These are phyloP conservation scores for Bipolaris bicolor DNA, from an alignment of 2,329 filamentous ascomycete genomes.

Conservation along the genomic window DNA sequence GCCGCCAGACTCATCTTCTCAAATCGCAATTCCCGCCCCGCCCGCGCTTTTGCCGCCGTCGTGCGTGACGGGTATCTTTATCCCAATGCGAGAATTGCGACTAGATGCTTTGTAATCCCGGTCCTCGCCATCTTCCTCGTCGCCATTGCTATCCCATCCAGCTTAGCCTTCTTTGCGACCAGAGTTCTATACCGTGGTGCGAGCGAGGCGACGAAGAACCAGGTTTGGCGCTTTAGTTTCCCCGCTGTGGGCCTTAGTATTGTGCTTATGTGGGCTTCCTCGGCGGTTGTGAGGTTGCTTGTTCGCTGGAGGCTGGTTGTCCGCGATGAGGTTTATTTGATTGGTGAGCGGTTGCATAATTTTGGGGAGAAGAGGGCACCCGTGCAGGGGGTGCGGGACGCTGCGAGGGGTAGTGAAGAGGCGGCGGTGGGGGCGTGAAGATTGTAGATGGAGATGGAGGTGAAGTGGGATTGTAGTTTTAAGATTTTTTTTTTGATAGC, in stretches of 20 bases:
- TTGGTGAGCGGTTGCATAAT: constrained; percentile 93
- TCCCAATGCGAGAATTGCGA: constrained; percentile 79
- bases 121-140: constrained; percentile 65
- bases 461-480: too few species aligned
- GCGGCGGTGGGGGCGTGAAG: neutral
- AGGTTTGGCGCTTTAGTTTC: constrained; percentile 73
- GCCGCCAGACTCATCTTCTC: constrained; percentile 71
- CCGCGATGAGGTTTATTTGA: constrained; percentile 92
- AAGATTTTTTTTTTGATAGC: too few species aligned
- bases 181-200: constrained; percentile 44
- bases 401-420: neutral
- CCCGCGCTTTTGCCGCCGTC: constrained; percentile 75
- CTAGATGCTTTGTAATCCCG: constrained; percentile 85
- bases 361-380: constrained; percentile 67
- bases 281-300: constrained; percentile 62
- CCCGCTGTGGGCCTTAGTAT: constrained; percentile 63
- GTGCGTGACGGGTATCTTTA: constrained; percentile 73
- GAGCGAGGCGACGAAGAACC: constrained; percentile 58
- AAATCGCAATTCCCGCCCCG: constrained; percentile 72
- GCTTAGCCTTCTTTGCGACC: constrained; percentile 61
- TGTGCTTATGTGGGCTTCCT: constrained; percentile 59
- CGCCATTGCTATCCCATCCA: constrained; percentile 70
- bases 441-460: too few species aligned
- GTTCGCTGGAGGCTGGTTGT: constrained; percentile 80
- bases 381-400: neutral